Percentiles rank a stretch among this genome's conserved stretches.
These are phyloP conservation scores for Emericellopsis cladophorae DNA, from an alignment of 2,329 filamentous ascomycete species.

Conservation along the genomic window DNA sequence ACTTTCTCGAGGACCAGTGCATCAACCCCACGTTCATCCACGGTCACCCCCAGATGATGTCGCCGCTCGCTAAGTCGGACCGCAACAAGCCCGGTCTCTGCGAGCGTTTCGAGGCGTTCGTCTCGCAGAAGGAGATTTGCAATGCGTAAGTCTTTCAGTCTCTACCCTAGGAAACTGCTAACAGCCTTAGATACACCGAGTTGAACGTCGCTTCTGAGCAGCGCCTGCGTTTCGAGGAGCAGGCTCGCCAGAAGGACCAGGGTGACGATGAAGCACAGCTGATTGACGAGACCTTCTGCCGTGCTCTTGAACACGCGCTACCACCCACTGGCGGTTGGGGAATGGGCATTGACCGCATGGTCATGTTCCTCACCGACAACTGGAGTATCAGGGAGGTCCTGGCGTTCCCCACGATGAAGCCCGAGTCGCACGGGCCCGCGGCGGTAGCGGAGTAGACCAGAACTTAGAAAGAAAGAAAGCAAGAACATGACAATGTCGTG, in stretches of 20 bases:
- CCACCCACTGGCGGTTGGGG: constrained; percentile 95
- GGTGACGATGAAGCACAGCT: constrained; percentile 95
- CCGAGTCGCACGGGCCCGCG: constrained; percentile 37
- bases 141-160: constrained; percentile 46
- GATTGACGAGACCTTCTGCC: constrained; percentile 92
- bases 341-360: constrained; percentile 86
- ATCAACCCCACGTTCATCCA: constrained; percentile 61
- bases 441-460: background rate
- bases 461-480: background rate
- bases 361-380: constrained; percentile 94
- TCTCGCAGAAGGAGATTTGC: constrained; percentile 65
- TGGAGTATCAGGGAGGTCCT: constrained; percentile 91
- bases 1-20: constrained; percentile 90
- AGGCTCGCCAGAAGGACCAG: constrained; percentile 88
- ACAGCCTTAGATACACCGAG: constrained; percentile 60
- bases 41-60: constrained; percentile 67
- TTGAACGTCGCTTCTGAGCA: constrained; percentile 90
- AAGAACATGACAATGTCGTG: background rate
- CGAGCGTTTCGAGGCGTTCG: constrained; percentile 95
- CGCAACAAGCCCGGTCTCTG: constrained; percentile 71
- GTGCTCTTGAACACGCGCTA: constrained; percentile 76
- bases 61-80: constrained; percentile 91
- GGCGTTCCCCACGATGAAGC: constrained; percentile 97
- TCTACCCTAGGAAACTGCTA: background rate
- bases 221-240: constrained; percentile 74